Base-by-base conservation (phyloP, 768 basidiomycete genomes). In the Leccinum variicolor region DNA sequence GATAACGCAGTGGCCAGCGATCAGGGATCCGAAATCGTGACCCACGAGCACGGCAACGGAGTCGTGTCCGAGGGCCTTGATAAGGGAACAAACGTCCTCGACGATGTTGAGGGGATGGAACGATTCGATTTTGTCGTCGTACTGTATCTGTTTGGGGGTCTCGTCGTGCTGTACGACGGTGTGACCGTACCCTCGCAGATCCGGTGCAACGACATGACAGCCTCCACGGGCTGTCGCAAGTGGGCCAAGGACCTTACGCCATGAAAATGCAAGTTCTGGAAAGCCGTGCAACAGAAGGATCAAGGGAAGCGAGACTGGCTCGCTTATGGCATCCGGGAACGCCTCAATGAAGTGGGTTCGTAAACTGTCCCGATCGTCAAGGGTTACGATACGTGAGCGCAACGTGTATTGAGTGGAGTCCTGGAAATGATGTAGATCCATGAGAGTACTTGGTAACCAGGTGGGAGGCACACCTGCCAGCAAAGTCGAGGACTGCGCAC, bases 201-300 rank as follows among this genome's bases (percentile, higher is more conserved):
- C 86, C 7, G 84, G 84, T 0, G 85, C 85, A 47, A 87, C 80
- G 64, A 86, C 84, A 53, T 80, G 77, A 69, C 80, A 86, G 1
- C 85, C 85, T 21, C 48, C 31, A 50, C 41, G 64, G 2, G 75
- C 73, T 5, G 70, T 61, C 0, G 81, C 66, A 25, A 87, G 75
- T 0, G 83, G 83, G 0, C 70, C 62, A 31, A 87, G 75, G 34
- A 86, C 57, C 58, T 84, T 83, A 14, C 86, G 76, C 84, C 84
- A 87, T 8, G 84, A 86, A 64, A 82, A 84, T 3, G 84, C 79
- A 6, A 87, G 75, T 63, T 87, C 85, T 10, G 85, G 85, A 66
- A 87, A 87, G 43, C 85, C 86, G 59, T 87, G 85, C 2, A 87
- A 66, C 23, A 88, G 79, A 29, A 87, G 54, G 48, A 86, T 63